Conservation (phyloP, 768 basidiomycete genomes). For the Lenzites betulinus region DNA sequence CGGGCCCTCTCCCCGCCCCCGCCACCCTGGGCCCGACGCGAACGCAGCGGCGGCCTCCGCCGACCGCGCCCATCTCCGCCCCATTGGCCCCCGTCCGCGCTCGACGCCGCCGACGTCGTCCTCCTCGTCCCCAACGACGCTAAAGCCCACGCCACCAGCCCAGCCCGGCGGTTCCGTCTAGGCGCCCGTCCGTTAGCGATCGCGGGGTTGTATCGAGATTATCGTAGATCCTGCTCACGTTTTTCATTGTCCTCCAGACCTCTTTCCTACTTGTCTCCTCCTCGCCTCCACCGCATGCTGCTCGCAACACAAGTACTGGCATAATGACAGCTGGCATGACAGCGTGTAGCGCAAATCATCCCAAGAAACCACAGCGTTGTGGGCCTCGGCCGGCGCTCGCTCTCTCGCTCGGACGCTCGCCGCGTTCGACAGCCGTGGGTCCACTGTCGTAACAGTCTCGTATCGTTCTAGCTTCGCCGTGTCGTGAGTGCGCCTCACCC, state of each 20-base stretch:
- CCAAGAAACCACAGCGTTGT: too few species aligned
- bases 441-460: background rate
- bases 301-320: too few species aligned
- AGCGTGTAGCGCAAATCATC: too few species aligned
- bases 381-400: too few species aligned
- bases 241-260: background rate
- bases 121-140: background rate
- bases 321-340: too few species aligned
- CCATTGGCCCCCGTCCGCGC: background rate
- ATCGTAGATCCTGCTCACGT: background rate
- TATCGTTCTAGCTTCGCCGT: background rate
- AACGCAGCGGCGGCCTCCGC: background rate
- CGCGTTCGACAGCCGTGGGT: background rate
- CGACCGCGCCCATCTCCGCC: background rate
- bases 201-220: conserved; percentile 5
- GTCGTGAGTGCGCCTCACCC: background rate
- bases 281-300: background rate
- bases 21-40: background rate
- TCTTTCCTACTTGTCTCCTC: background rate
- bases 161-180: background rate
- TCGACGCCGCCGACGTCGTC: conserved; percentile 1
- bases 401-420: too few species aligned
- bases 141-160: background rate
- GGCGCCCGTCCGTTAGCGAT: background rate
- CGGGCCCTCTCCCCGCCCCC: background rate